Evolutionary conservation across 2,329 filamentous ascomycete species (phyloP).

Genomic region (Gaeumannomyces sp.): DNA sequence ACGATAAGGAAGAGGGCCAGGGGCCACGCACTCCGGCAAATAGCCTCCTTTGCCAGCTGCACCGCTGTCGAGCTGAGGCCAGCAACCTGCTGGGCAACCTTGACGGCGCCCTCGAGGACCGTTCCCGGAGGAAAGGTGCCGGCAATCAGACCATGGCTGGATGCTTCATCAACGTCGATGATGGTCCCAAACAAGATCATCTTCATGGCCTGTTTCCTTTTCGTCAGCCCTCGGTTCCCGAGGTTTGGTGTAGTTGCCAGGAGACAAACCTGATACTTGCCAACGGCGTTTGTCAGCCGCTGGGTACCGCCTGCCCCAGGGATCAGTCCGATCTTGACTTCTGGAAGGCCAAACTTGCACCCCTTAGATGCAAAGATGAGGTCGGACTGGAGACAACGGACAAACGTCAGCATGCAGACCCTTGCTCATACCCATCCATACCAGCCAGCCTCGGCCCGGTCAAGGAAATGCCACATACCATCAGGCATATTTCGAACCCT

Average conservation of each 20-base stretch:
- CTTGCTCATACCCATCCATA: not conserved
- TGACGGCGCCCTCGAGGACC: conserved; percentile 31
- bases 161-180: conserved; percentile 29
- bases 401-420: conserved; percentile 6
- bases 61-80: conserved; percentile 25
- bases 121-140: conserved; percentile 27
- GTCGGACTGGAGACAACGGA: conserved; percentile 24
- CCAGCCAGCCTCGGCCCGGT: too few species aligned
- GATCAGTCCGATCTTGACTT: conserved; percentile 25
- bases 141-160: conserved; percentile 33
- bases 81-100: conserved; percentile 33
- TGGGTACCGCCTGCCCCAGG: conserved; percentile 26
- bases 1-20: not conserved
- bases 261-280: conserved; percentile 26
- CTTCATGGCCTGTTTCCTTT: conserved; percentile 33
- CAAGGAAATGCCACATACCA: conserved; percentile 23
- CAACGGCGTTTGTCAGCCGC: conserved; percentile 26
- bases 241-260: not conserved
- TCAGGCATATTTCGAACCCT: conserved; percentile 43
- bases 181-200: conserved; percentile 35
- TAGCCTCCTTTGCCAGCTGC: conserved; percentile 36
- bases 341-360: conserved; percentile 25
- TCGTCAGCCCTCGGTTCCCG: not conserved
- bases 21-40: conserved; percentile 17
- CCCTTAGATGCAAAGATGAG: conserved; percentile 25